A percentile compares a stretch with the other conserved stretches of the same genome.
Evolutionary conservation across 2,329 filamentous ascomycete species (phyloP).

Genomic region (Ophidiomyces ophidiicola): DNA sequence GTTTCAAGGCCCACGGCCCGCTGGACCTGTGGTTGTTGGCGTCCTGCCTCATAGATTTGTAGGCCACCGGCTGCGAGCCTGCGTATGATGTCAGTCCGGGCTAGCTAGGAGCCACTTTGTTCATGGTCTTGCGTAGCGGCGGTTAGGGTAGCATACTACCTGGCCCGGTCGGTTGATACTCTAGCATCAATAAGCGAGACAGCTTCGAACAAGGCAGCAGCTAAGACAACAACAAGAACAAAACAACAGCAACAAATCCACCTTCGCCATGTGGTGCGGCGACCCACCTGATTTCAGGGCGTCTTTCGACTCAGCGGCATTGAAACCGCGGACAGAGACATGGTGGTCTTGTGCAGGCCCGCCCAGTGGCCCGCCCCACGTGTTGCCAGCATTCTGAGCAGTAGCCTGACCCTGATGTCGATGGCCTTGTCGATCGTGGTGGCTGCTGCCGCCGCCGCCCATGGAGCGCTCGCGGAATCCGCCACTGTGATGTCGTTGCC

Average conservation of each 20-base stretch:
- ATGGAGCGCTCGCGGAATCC: conserved; percentile 21
- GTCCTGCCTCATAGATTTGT: conserved; percentile 31
- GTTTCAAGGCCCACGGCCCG: conserved; percentile 35
- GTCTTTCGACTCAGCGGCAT: conserved; percentile 32
- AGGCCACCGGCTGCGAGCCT: conserved; percentile 20
- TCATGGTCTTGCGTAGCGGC: neutral
- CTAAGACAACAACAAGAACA: neutral
- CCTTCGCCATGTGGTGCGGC: neutral
- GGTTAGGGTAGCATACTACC: conserved; percentile 20
- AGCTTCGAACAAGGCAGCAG: neutral
- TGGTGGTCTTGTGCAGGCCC: conserved; percentile 28
- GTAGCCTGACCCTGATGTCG: conserved; percentile 24
- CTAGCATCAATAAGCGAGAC: conserved; percentile 12
- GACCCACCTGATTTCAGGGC: conserved; percentile 30
- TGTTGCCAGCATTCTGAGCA: conserved; percentile 11
- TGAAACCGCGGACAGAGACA: conserved; percentile 34
- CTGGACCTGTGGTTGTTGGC: conserved; percentile 26
- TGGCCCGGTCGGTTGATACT: conserved; percentile 19
- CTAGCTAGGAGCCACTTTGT: neutral
- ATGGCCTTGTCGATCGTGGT: conserved; percentile 20
- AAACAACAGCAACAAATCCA: neutral
- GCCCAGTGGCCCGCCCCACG: conserved; percentile 19
- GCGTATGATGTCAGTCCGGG: neutral
- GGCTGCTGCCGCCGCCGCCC: too few relatives aligned
- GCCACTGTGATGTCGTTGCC: conserved; percentile 26